These are phyloP conservation scores for Aspergillus wentii DNA, from an alignment of 495 filamentous ascomycete species.

Conservation along the genomic window DNA sequence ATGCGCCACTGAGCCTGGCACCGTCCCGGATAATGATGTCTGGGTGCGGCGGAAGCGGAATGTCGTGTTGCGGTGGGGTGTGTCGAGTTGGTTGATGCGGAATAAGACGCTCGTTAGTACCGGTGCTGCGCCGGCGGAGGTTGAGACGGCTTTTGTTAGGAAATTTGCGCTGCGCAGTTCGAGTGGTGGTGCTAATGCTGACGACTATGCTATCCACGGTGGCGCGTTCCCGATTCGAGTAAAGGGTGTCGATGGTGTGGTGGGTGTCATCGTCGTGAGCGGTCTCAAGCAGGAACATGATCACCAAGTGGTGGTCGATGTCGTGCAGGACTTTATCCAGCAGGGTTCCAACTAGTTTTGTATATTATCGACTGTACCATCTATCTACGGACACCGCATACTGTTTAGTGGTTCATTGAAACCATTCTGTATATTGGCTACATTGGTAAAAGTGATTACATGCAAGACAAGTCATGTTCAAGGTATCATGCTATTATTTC, in stretches of 20 bases:
- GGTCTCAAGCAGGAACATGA: constrained; percentile 75
- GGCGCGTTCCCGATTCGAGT: constrained; percentile 69
- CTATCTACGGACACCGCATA: neutral
- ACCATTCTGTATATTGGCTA: no score
- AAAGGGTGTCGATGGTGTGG: constrained; percentile 62
- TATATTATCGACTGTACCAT: neutral
- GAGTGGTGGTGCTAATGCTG: constrained; percentile 40
- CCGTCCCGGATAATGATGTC: constrained; percentile 56
- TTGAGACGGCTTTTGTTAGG: constrained; percentile 53
- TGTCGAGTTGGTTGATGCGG: constrained; percentile 61
- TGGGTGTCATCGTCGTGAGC: constrained; percentile 69
- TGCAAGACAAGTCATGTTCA: constrained; percentile 8
- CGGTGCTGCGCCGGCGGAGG: constrained; percentile 22
- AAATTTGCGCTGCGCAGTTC: constrained; percentile 48
- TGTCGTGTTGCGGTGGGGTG: constrained; percentile 66
- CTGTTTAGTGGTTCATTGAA: no score
- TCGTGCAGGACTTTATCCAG: constrained; percentile 45
- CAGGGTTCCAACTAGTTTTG: constrained; percentile 9
- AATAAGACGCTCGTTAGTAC: constrained; percentile 43
- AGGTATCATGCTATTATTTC: constrained; percentile 30
- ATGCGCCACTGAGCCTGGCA: constrained; percentile 49
- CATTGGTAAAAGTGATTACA: no score
- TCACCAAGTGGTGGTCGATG: constrained; percentile 68
- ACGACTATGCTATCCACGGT: constrained; percentile 69
- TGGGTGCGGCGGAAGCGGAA: constrained; percentile 60